These are phyloP conservation scores for Xylaria telfairii DNA, from an alignment of 495 filamentous ascomycete species.

Conservation along the genomic window DNA sequence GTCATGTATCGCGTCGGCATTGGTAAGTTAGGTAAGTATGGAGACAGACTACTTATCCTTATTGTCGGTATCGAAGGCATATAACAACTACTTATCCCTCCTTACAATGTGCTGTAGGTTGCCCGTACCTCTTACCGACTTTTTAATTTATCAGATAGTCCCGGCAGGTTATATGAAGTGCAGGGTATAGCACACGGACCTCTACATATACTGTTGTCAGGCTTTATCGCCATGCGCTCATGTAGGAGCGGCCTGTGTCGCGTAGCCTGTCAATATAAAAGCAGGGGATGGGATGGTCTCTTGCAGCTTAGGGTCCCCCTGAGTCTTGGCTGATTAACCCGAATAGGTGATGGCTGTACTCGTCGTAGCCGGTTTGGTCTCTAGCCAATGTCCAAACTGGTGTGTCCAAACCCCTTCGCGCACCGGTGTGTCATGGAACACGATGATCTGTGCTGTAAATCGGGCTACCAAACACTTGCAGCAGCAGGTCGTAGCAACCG, in stretches of 20 bases:
- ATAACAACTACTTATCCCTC: not conserved
- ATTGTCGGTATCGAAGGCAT: no score
- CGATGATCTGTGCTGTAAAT: conserved; percentile 13
- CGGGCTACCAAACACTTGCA: conserved; percentile 25
- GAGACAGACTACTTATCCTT: not conserved
- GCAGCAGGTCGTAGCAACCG: conserved; percentile 18
- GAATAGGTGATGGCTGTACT: conserved; percentile 6
- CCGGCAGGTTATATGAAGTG: not conserved
- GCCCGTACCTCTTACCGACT: not conserved
- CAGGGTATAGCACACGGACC: not conserved
- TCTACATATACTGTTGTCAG: not conserved
- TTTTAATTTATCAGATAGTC: not conserved
- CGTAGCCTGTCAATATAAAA: conserved; percentile 6
- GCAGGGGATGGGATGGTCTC: not conserved
- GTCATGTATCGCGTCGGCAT: not conserved
- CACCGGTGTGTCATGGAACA: conserved; percentile 13
- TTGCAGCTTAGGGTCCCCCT: not conserved
- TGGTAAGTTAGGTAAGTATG: not conserved
- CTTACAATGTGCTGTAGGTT: not conserved
- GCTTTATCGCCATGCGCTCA: not conserved
- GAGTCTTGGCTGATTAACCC: conserved; percentile 6
- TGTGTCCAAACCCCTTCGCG: not conserved
- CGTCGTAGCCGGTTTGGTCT: not conserved
- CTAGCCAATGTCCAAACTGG: not conserved
- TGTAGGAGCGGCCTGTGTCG: not conserved